Percentiles rank a stretch among this genome's conserved stretches.
These are phyloP conservation scores for Podospora sp. DNA, from an alignment of 495 filamentous ascomycete genomes.

Conservation along the genomic window DNA sequence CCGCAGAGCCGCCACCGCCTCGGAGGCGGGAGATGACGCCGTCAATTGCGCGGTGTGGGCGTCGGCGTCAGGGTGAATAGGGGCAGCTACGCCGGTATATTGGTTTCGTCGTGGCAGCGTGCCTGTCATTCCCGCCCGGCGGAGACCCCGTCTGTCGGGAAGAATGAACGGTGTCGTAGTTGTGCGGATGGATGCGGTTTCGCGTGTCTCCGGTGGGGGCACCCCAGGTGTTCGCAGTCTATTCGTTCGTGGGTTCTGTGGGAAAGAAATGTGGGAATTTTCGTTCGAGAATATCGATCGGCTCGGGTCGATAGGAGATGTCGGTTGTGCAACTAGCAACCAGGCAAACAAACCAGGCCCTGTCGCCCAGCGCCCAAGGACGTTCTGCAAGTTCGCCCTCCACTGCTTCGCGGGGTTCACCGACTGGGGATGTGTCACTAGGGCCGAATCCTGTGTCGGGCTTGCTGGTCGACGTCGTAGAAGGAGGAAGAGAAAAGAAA, in stretches of 20 bases:
- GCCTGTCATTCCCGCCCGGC: conserved; percentile 23
- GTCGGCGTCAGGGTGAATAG: not conserved
- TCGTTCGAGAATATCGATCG: not conserved
- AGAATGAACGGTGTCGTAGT: not conserved
- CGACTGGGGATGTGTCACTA: not conserved
- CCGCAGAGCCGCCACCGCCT: not conserved
- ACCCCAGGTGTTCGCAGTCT: not conserved
- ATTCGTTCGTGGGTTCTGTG: not conserved
- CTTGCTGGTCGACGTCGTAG: not conserved
- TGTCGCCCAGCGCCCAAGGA: not conserved
- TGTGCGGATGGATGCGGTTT: not conserved
- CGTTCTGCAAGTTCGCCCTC: not conserved
- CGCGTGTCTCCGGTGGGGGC: not conserved
- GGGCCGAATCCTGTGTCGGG: not conserved
- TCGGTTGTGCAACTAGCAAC: conserved; percentile 12
- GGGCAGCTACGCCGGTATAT: not conserved
- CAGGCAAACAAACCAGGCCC: not conserved
- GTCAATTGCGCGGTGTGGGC: not conserved
- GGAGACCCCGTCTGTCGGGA: not conserved
- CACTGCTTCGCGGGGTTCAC: conserved; percentile 8
- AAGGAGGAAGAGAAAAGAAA: not conserved
- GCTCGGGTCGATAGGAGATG: conserved; percentile 8
- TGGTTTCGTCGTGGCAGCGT: conserved; percentile 2
- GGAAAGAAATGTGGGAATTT: not conserved
- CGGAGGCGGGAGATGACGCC: not conserved